Conservation (phyloP, 108 stramenopile species). For the Skeletonema costatum region DNA sequence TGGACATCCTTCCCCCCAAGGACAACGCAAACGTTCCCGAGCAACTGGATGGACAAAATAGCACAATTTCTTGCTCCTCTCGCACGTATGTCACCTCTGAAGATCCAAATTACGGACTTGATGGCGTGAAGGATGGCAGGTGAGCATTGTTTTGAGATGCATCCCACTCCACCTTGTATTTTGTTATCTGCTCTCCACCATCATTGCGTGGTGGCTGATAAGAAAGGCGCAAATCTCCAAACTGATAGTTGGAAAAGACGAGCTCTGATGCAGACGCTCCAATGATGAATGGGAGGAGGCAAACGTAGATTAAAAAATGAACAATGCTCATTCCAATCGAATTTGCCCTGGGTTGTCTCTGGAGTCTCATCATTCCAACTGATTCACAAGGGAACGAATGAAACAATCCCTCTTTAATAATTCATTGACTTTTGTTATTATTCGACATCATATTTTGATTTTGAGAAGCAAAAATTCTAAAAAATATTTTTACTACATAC, state of each 20-base stretch:
- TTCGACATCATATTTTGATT: no score
- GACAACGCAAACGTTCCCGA: constrained; percentile 73
- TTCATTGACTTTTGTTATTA: no score
- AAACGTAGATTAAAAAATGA: neutral
- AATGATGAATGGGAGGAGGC: neutral
- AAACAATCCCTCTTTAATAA: neutral
- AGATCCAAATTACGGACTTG: constrained; percentile 49
- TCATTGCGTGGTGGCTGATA: constrained; percentile 63
- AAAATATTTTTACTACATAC: no score
- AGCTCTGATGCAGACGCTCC: constrained; percentile 36
- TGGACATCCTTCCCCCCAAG: constrained; percentile 66
- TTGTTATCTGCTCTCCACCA: constrained; percentile 71
- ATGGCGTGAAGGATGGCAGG: constrained; percentile 48
- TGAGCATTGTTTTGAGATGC: constrained; percentile 24
- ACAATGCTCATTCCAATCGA: neutral
- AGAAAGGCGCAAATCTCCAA: constrained; percentile 40
- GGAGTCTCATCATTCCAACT: neutral
- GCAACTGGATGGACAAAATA: constrained; percentile 39
- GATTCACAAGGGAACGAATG: neutral
- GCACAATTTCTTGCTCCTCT: constrained; percentile 74
- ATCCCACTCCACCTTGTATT: constrained; percentile 81
- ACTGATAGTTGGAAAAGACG: constrained; percentile 42
- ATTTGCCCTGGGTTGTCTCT: neutral
- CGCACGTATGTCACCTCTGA: constrained; percentile 61
- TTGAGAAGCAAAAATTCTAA: no score